Base-by-base conservation (phyloP, 2,329 filamentous ascomycete species). In the Exophiala sp. region DNA sequence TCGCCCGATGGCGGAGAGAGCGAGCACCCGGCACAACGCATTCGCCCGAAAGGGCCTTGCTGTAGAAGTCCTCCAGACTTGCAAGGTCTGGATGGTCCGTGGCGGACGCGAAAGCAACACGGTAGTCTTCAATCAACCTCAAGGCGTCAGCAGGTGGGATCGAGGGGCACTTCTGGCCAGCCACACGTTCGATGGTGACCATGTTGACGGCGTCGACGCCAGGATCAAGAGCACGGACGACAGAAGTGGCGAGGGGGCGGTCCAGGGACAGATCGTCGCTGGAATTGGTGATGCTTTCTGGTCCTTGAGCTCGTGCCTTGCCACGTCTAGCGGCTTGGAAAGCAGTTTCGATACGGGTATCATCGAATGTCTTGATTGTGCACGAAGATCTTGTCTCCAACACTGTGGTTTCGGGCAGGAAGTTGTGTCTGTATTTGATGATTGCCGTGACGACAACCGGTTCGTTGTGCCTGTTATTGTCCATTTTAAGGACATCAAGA, bases 401-500 rank as follows among this genome's bases (percentile, higher is more conserved):
- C 35, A 33, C 45, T 14, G 47, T 52, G 35, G 50, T 38, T 6
- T 35, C 34, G 5, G 55, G 55, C 36, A 57, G 34, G 35, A 57
- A 54, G 34, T 41, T 35, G 38, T 57, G 55, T 33, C 51, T 38
- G 39, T 57, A 54, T 20, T 44, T 51, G 55, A 57, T 36, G 12
- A 51, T 36, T 7, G 47, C 55, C 10, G 45, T 39, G 16, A 57
- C 43, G 18, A 54, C 49, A 20, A 57, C 47, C 14, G 55, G 34
- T 38, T 57, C 50, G 20, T 51, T 47, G 16, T 54, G 39, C 39
- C 34, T 58, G 36, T 52, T 45, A 42, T 52, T 47, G 50, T 55
- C 57, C 34, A 35, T 47, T 44, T 54, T 52, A 46, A 60, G 58
- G 16, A 54, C 50, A 34, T 57, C 47, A 32, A 60, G 49, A 36